Percentiles rank a stretch among this genome's conserved stretches.
These are phyloP conservation scores for Picochlorum sp. DNA, from an alignment of 139 green algal species.

Conservation along the genomic window DNA sequence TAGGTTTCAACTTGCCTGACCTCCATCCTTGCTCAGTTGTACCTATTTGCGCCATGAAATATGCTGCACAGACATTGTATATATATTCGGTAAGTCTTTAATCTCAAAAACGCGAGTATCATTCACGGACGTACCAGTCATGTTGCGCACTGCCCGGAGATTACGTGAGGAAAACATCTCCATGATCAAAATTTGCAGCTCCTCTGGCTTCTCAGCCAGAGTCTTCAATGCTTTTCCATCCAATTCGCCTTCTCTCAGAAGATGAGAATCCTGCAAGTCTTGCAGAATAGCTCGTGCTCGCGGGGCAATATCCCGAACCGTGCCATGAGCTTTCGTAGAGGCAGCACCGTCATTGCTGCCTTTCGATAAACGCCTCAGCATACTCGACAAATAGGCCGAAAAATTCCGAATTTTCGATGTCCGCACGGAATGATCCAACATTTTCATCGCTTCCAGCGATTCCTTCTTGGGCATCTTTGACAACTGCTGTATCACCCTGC, in stretches of 20 bases:
- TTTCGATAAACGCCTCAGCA: constrained; percentile 3
- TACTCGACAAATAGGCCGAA: constrained; percentile 14
- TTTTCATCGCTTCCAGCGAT: constrained; percentile 7
- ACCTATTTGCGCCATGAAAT: constrained; percentile 18
- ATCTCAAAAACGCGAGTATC: not conserved
- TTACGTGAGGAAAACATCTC: constrained; percentile 13
- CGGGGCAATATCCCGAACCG: not conserved
- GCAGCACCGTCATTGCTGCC: not conserved
- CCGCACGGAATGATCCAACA: not conserved
- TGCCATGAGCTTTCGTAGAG: not conserved
- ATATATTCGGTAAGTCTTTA: not conserved
- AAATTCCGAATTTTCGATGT: constrained; percentile 14
- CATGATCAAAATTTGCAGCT: constrained; percentile 14
- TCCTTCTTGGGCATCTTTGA: not conserved
- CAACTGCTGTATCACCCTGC: constrained; percentile 6
- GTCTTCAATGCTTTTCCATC: not conserved
- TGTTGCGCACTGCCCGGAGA: constrained; percentile 12
- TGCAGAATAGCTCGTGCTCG: constrained; percentile 8
- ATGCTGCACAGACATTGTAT: constrained; percentile 12
- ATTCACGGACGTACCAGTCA: constrained; percentile 12
- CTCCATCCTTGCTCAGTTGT: constrained; percentile 6
- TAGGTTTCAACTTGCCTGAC: not conserved
- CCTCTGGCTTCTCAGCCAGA: constrained; percentile 1
- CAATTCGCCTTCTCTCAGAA: constrained; percentile 8
- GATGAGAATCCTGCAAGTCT: not conserved